Percentiles rank a stretch among this genome's conserved stretches.
phyloP scores from a whole-genome alignment of 129 eudicot genomes.

The Flaveria bidentis region DNA sequence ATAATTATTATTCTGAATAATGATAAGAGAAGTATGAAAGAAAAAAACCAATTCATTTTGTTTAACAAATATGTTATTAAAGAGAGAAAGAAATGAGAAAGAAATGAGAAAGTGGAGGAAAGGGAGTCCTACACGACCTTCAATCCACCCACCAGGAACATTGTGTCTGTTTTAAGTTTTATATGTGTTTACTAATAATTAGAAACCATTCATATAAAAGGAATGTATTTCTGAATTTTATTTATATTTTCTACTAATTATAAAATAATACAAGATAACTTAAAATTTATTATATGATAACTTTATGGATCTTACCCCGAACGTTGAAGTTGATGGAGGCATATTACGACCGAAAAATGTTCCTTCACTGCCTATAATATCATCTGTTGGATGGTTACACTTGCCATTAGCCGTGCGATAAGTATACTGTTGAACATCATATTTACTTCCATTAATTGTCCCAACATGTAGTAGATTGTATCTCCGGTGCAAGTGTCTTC shows the following conservation, averaged over 20 bases:
- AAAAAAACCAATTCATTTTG: neutral
- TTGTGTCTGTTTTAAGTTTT: neutral
- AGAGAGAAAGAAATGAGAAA: neutral
- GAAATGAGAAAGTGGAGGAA: neutral
- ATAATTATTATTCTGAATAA: too few species aligned
- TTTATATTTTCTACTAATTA: too few species aligned
- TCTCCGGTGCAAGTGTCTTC: constrained; percentile 59
- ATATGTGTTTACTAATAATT: neutral
- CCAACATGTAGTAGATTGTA: constrained; percentile 56
- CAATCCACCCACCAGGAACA: neutral
- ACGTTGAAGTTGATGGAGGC: constrained; percentile 51
- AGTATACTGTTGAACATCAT: constrained; percentile 40
- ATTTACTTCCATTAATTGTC: constrained; percentile 29
- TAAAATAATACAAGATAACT: too few species aligned
- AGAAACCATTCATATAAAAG: too few species aligned
- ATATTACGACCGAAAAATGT: constrained; percentile 57
- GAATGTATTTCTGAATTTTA: too few species aligned
- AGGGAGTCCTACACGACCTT: neutral
- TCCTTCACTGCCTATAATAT: constrained; percentile 53
- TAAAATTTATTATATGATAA: too few species aligned
- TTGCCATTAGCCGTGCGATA: constrained; percentile 58
- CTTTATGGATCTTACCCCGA: constrained; percentile 36
- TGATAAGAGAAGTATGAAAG: too few species aligned
- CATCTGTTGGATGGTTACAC: constrained; percentile 55
- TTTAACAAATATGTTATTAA: neutral